Evolutionary conservation across 169 alveolate genomes (phyloP).

Genomic region (Babesia sp.): DNA sequence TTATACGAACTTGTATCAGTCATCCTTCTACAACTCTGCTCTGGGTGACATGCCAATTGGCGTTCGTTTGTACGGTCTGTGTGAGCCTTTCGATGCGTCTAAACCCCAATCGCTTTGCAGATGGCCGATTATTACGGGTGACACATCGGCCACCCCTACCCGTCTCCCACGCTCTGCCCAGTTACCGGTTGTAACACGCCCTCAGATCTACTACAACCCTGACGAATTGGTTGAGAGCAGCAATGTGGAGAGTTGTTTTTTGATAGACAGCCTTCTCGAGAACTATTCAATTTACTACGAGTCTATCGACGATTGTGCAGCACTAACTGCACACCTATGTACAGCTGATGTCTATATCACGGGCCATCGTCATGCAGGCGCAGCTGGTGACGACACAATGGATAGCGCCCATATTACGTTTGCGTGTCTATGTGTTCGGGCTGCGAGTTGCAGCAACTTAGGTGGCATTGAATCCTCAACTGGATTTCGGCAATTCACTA

Average conservation of each 20-base stretch:
- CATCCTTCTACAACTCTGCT: constrained; percentile 5
- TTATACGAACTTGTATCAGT: neutral
- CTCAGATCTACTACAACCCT: constrained; percentile 39
- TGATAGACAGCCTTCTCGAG: constrained; percentile 40
- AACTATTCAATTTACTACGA: constrained; percentile 45
- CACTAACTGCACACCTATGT: constrained; percentile 28
- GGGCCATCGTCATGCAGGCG: constrained; percentile 4
- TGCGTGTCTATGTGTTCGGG: constrained; percentile 23
- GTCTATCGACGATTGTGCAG: constrained; percentile 55
- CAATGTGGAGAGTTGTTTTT: constrained; percentile 21
- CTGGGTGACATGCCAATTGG: constrained; percentile 13
- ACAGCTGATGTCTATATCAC: constrained; percentile 27
- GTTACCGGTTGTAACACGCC: constrained; percentile 58
- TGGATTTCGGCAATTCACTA: constrained; percentile 30
- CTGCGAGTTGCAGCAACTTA: constrained; percentile 42
- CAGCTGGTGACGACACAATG: neutral
- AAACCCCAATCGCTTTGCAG: constrained; percentile 30
- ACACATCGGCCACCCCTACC: constrained; percentile 1
- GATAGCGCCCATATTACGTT: constrained; percentile 15
- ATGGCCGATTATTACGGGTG: constrained; percentile 43
- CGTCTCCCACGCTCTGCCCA: constrained; percentile 29
- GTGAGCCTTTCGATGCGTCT: constrained; percentile 16
- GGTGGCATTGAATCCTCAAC: constrained; percentile 17
- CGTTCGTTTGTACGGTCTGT: constrained; percentile 43
- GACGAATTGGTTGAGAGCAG: constrained; percentile 36